Evolutionary conservation across 768 basidiomycete genomes (phyloP).

Genomic region (Hypsizygus marmoreus): DNA sequence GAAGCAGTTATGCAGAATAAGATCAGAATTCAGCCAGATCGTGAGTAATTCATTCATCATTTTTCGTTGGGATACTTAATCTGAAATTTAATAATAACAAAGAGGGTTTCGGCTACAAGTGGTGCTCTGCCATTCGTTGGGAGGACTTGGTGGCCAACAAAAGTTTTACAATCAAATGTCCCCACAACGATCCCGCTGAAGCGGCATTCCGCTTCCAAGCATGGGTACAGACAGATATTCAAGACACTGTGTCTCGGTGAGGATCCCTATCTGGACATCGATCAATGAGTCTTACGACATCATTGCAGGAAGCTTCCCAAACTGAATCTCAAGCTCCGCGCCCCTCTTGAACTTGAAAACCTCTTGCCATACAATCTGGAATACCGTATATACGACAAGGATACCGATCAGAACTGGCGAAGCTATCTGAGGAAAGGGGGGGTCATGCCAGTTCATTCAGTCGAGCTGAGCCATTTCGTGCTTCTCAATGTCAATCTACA

Average conservation of each 20-base stretch:
- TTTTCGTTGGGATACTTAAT: not conserved
- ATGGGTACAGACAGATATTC: constrained; percentile 74
- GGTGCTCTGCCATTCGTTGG: constrained; percentile 87
- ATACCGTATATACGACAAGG: constrained; percentile 97
- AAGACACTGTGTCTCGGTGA: constrained; percentile 55
- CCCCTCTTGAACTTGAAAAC: constrained; percentile 95
- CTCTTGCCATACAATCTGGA: constrained; percentile 91
- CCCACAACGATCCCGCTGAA: constrained; percentile 77
- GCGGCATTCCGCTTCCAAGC: constrained; percentile 94
- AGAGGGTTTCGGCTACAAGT: constrained; percentile 97
- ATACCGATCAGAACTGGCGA: constrained; percentile 91
- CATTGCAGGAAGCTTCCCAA: constrained; percentile 77
- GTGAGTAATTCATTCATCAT: constrained; percentile 48
- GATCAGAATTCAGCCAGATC: constrained; percentile 88
- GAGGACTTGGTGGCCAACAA: constrained; percentile 78
- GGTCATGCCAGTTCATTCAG: constrained; percentile 94
- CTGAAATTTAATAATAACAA: constrained; percentile 7
- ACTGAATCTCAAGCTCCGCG: constrained; percentile 82
- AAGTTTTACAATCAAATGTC: constrained; percentile 81
- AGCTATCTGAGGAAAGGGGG: constrained; percentile 93
- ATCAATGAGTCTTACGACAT: not conserved
- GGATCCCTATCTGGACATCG: constrained; percentile 15
- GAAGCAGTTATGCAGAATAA: constrained; percentile 83
- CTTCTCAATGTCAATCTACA: constrained; percentile 88
- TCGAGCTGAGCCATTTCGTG: constrained; percentile 88